These are phyloP conservation scores for Candida tammaniensis DNA, from an alignment of 805 yeast species.

Conservation along the genomic window DNA sequence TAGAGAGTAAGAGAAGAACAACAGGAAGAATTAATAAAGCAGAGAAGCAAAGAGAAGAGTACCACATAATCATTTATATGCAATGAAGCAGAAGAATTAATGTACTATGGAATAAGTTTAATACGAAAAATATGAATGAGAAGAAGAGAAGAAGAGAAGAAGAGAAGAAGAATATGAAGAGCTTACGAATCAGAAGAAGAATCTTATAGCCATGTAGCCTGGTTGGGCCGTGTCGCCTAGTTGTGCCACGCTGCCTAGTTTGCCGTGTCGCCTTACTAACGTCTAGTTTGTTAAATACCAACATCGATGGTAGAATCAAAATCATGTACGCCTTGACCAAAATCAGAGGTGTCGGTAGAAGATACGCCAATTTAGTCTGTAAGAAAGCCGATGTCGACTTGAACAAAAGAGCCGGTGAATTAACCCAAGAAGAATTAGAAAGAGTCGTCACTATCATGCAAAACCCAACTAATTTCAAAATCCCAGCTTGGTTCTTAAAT, in stretches of 20 bases:
- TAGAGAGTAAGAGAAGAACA: too few relatives aligned
- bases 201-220: too few relatives aligned
- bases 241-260: too few relatives aligned
- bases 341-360: constrained; percentile 99
- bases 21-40: too few relatives aligned
- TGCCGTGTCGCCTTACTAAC: too few relatives aligned
- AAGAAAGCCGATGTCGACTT: constrained; percentile 99
- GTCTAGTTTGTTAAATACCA: constrained; percentile 96
- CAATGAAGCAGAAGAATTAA: too few relatives aligned
- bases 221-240: too few relatives aligned
- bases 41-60: too few relatives aligned
- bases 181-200: too few relatives aligned
- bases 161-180: background rate
- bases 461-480: constrained; percentile 99
- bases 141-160: background rate
- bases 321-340: constrained; percentile 99
- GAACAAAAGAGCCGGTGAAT: constrained; percentile 99
- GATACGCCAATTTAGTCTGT: constrained; percentile 99
- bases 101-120: background rate
- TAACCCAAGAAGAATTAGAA: constrained; percentile 99
- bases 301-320: constrained; percentile 99
- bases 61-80: too few relatives aligned
- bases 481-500: constrained; percentile 99
- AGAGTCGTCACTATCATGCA: constrained; percentile 99
- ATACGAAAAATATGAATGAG: background rate